Base-by-base conservation (phyloP, 768 basidiomycete genomes). In the Pleurotus platypus region DNA sequence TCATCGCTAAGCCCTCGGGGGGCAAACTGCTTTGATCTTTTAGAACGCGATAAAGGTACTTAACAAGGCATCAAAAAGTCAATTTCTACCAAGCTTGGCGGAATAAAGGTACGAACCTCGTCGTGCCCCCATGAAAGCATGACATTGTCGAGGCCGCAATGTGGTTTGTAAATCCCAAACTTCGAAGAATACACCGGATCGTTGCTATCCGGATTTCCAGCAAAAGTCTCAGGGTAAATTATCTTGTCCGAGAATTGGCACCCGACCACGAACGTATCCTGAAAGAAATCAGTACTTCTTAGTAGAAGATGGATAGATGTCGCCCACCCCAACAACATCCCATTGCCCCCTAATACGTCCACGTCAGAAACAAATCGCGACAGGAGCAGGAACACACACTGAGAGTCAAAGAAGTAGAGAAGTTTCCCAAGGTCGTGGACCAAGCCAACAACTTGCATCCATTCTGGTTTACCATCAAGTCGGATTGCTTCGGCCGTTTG, bases 81-180 rank as follows among this genome's bases (percentile, higher is more conserved):
- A 24, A 8, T 55, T 39, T 9, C 13, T 5, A 11, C 11, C 16
- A 37, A 2, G 20, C 16, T 37, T 2, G 27, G 20, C 8, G 12
- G 49, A n/a, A 3, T 48, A 40, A 26, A 3, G 13, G 46, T 43
- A 45, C 39, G 46, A 58, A 43, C 62, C 57, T 63, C 92, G 64
- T 94, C 92, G 64, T 95, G 92, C 12, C 92, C 92, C 89, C 89
- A 94, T 30, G 85, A 87, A 22, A 95, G 72, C 89, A 92, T 90
- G 49, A 92, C 88, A 64, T 91, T 89, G 59, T 90, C 88, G 4
- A 93, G 80, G 4, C 90, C 90, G 63, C 91, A 92, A 57, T 89
- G 73, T 0, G 87, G 83, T 63, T 84, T 70, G 66, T 93, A 93
- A 57, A 92, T 84, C 6, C 90, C 90, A 62, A 77, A 80, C 63